A percentile compares a stretch with the other conserved stretches of the same genome.
Evolutionary conservation across 805 yeast genomes (phyloP).

Genomic region (Saccharomycopsis oosterbeekiorum): DNA sequence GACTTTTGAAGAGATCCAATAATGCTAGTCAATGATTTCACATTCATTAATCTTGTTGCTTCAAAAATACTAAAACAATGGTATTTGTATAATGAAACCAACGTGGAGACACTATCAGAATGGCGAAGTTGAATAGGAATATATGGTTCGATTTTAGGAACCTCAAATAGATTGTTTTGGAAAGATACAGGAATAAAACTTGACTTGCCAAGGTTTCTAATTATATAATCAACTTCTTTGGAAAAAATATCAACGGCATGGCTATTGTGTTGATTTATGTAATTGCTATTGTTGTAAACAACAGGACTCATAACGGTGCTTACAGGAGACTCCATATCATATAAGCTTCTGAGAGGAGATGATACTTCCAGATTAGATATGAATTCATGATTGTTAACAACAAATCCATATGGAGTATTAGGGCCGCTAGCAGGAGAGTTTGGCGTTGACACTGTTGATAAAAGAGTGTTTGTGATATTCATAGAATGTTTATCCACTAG

Average conservation of each 20-base stretch:
- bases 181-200: conserved; percentile 20
- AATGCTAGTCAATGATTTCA: conserved; percentile 47
- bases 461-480: not conserved
- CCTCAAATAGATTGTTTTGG: conserved; percentile 27
- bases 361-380: conserved; percentile 12
- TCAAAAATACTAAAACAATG: conserved; percentile 60
- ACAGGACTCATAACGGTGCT: conserved; percentile 1
- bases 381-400: not conserved
- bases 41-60: conserved; percentile 55
- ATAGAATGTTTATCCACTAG: not conserved
- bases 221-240: not conserved
- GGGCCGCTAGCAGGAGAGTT: conserved; percentile 6
- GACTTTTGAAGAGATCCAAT: conserved; percentile 43
- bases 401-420: conserved; percentile 1
- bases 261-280: not conserved
- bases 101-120: conserved; percentile 48
- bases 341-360: conserved; percentile 13
- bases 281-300: not conserved
- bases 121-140: conserved; percentile 36
- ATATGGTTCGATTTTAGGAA: conserved; percentile 26
- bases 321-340: conserved; percentile 3
- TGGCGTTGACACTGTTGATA: not conserved
- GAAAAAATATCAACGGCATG: not conserved
- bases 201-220: not conserved
- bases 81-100: conserved; percentile 51